These are phyloP conservation scores for Limonium bicolor DNA, from an alignment of 148 eudicot genomes.

Conservation along the genomic window DNA sequence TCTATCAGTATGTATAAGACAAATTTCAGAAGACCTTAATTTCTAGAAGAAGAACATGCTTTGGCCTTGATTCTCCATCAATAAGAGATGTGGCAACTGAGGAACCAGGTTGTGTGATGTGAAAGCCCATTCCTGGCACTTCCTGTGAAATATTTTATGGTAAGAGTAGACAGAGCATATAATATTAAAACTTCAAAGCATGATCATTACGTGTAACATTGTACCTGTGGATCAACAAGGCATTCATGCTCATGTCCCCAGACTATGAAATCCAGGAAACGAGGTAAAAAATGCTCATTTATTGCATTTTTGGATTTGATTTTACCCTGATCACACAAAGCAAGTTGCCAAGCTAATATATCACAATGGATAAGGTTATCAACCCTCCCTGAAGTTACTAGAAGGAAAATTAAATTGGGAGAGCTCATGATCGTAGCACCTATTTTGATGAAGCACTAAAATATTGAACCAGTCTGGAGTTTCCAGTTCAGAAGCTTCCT, in stretches of 20 bases:
- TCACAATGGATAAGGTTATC: no score
- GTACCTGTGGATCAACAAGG: constrained; percentile 94
- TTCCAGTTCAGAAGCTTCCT: constrained; percentile 56
- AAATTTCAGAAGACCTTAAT: constrained; percentile 47
- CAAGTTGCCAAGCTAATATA: no score
- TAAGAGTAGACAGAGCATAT: no score
- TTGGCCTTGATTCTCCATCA: constrained; percentile 93
- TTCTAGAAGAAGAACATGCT: constrained; percentile 90
- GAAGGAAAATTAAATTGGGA: background rate
- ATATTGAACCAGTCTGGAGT: constrained; percentile 97
- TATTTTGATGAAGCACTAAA: constrained; percentile 88
- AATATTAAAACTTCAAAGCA: no score
- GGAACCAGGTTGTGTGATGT: constrained; percentile 98
- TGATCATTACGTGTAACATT: no score
- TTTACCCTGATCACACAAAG: constrained; percentile 69
- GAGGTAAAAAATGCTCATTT: constrained; percentile 91
- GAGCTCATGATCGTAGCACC: constrained; percentile 20
- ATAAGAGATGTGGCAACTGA: constrained; percentile 97
- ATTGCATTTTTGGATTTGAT: constrained; percentile 98
- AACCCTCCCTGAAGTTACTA: no score
- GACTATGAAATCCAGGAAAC: constrained; percentile 90
- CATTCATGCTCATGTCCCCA: constrained; percentile 99
- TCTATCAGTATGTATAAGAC: no score
- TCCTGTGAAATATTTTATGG: constrained; percentile 42
- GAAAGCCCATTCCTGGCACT: constrained; percentile 99